These are phyloP conservation scores for Hypholoma sublateritium DNA, from an alignment of 768 basidiomycete species.

Conservation along the genomic window DNA sequence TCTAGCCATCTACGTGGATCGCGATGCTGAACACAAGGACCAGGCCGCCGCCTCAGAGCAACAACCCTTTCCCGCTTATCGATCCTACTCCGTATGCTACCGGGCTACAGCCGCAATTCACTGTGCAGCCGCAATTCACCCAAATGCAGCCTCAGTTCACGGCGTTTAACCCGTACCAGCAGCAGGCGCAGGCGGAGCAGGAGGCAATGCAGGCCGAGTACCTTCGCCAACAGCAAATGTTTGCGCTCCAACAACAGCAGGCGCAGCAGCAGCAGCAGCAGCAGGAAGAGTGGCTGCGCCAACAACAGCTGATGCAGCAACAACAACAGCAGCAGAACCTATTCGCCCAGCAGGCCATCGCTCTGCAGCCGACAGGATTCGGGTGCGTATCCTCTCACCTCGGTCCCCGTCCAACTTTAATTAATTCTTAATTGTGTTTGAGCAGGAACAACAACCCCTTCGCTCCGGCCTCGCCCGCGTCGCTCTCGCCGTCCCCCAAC, in stretches of 20 bases:
- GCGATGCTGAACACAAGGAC: constrained; percentile 8
- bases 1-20: neutral
- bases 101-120: constrained; percentile 55
- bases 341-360: constrained; percentile 44
- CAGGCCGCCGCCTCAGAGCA: constrained; percentile 33
- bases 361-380: constrained; percentile 72
- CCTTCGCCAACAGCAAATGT: constrained; percentile 72
- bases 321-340: constrained; percentile 47
- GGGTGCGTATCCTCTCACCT: constrained; percentile 45
- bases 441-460: constrained; percentile 95
- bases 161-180: constrained; percentile 92
- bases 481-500: constrained; percentile 21
- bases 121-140: constrained; percentile 77
- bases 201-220: constrained; percentile 84
- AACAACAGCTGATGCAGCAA: constrained; percentile 47
- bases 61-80: constrained; percentile 63
- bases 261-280: constrained; percentile 59
- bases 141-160: constrained; percentile 83
- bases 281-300: constrained; percentile 48
- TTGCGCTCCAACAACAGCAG: constrained; percentile 51
- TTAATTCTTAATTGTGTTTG: constrained; percentile 20
- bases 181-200: constrained; percentile 80
- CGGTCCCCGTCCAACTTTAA: constrained; percentile 4
- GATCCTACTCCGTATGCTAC: constrained; percentile 61
- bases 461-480: constrained; percentile 49